These are phyloP conservation scores for Plasmopara viticola DNA, from an alignment of 352 stramenopile genomes.

Conservation along the genomic window DNA sequence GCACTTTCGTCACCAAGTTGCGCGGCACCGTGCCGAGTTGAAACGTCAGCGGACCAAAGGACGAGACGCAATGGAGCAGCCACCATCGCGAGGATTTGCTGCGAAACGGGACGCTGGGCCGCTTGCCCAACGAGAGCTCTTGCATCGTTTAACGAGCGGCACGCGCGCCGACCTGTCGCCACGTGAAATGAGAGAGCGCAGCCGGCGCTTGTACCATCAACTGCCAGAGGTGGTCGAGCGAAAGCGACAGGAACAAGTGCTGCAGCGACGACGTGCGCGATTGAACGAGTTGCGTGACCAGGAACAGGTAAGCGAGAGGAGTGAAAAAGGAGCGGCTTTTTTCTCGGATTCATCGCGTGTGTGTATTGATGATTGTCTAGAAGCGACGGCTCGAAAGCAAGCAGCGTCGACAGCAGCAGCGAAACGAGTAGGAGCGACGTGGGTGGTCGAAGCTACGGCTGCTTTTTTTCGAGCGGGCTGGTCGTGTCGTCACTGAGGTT, in stretches of 20 bases:
- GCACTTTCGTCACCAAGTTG: conserved; percentile 35
- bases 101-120: conserved; percentile 4
- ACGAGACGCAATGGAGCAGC: conserved; percentile 9
- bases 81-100: conserved; percentile 2
- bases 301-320: conserved; percentile 39
- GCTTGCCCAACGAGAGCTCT: conserved; percentile 26
- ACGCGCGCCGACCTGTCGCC: conserved; percentile 48
- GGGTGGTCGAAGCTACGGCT: conserved; percentile 4
- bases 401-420: conserved; percentile 33
- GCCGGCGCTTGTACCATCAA: conserved; percentile 52
- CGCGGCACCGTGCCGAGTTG: conserved; percentile 23
- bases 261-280: conserved; percentile 53
- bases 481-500: conserved; percentile 18
- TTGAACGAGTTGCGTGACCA: conserved; percentile 61
- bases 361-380: conserved; percentile 18
- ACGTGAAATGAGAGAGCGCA: conserved; percentile 66
- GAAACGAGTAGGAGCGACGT: not conserved
- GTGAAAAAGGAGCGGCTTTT: not conserved
- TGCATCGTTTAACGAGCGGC: conserved; percentile 43
- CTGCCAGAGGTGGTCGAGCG: conserved; percentile 68
- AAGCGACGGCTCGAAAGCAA: conserved; percentile 47
- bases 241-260: conserved; percentile 66
- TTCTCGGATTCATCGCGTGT: not conserved
- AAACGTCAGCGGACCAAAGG: conserved; percentile 28
- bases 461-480: conserved; percentile 15